Evolutionary conservation across 257 asterid species (phyloP), one percentile per base, ranked within the genome.

Genomic region (Solanum rostratum): DNA sequence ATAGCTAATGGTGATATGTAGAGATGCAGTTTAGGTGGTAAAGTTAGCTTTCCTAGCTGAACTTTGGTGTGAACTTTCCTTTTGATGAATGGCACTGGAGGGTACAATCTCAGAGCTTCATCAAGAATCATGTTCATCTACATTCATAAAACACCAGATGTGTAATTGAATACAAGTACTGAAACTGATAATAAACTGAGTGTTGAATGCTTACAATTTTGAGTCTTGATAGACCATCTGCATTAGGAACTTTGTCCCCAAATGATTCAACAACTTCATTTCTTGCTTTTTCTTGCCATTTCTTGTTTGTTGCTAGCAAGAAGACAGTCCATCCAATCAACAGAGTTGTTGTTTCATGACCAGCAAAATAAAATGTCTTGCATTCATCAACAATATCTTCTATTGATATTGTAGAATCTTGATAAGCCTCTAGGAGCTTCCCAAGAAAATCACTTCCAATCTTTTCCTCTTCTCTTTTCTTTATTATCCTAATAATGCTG

Each of bases 221-320:
- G n/a, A 92, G 84, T 84, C 90, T 89, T 15, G 93, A 60, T 10
- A 93, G 84, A 83, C 85, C 84, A 15, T 92, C 92, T 68, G 94
- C 84, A 16, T 10, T 86, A 27, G 94, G 97, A 57, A 85, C 84
- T 24, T 53, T 55, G 37, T 85, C 83, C 18, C 90, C 94, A 19
- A 90, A 85, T 33, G 85, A 14, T 41, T 86, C 68, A 45, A 29
- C 46, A 45, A 86, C 95, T 87, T 95, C 97, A 71, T 90, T 59
- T 73, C 98, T 92, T 54, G 94, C 98, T 81, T 52, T 90, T 13
- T 91, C 92, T 79, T 93, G 97, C 97, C 98, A 95, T 5, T 93
- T 93, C 62, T 87, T 88, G 82, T 95, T 86, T 43, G 88, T 46
- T 22, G 94, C 71, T 11, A 93, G 85, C 41, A 95, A 96, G 86